phyloP scores from a whole-genome alignment of 2,329 filamentous ascomycete species.

The Didymellaceae sp. region DNA sequence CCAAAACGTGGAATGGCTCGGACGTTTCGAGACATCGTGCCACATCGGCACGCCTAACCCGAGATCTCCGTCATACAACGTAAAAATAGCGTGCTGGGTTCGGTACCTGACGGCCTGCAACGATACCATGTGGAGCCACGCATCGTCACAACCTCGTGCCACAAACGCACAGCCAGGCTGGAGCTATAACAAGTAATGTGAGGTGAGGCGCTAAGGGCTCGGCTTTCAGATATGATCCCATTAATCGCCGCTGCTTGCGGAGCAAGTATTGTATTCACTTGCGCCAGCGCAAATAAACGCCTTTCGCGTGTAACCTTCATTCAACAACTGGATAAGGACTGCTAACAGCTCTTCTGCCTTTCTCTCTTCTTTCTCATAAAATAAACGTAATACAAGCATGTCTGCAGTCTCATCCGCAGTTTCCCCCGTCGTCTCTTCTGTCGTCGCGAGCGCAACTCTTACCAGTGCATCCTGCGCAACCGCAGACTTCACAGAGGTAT shows the following conservation, averaged over 20 bases:
- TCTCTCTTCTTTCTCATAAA: background rate
- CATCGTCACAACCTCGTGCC: conserved; percentile 15
- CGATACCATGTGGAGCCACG: conserved; percentile 17
- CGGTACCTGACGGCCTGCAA: conserved; percentile 7
- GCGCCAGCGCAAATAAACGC: background rate
- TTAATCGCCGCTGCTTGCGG: conserved; percentile 9
- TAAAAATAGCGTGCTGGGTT: conserved; percentile 15
- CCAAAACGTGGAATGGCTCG: too few relatives aligned
- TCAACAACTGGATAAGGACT: too few relatives aligned
- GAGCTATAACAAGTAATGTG: conserved; percentile 1
- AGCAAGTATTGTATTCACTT: conserved; percentile 6
- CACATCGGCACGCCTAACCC: conserved; percentile 14
- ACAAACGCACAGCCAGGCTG: conserved; percentile 6
- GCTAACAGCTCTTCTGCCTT: too few relatives aligned
- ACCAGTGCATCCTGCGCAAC: conserved; percentile 28
- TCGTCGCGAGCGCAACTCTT: conserved; percentile 22
- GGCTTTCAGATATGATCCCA: background rate
- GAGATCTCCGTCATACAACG: conserved; percentile 6
- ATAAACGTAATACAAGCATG: conserved; percentile 18
- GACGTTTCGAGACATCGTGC: conserved; percentile 11
- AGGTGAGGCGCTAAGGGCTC: conserved; percentile 8
- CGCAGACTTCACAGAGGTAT: conserved; percentile 27
- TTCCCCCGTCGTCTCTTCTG: conserved; percentile 24
- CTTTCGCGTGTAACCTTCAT: background rate
- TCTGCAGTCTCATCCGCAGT: conserved; percentile 15